Conservation (phyloP, 1,284 basidiomycete species). For the Retiboletus flavoniger region DNA sequence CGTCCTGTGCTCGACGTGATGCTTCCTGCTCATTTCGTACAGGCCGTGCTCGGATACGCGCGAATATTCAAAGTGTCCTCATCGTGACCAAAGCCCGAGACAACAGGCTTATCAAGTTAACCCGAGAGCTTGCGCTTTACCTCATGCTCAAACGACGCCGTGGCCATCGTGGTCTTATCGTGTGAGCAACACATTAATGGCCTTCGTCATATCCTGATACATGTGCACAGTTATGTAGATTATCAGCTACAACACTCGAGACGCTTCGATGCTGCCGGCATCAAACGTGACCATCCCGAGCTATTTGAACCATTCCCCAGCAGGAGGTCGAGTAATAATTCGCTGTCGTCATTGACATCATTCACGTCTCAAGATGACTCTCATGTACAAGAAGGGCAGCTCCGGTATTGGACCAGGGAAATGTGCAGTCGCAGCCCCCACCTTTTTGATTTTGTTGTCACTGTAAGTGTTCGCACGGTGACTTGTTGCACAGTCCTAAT, state of each 20-base stretch:
- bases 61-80: constrained; percentile 89
- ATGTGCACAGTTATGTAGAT: constrained; percentile 80
- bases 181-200: constrained; percentile 48
- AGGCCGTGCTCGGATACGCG: constrained; percentile 91
- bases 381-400: constrained; percentile 74
- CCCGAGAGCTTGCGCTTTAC: constrained; percentile 92
- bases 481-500: constrained; percentile 12
- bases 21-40: constrained; percentile 17
- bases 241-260: constrained; percentile 88
- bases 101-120: constrained; percentile 93
- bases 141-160: constrained; percentile 80
- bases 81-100: constrained; percentile 99
- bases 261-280: constrained; percentile 91
- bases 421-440: constrained; percentile 94
- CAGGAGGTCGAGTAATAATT: constrained; percentile 66
- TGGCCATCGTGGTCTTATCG: constrained; percentile 70
- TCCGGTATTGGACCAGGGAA: constrained; percentile 95
- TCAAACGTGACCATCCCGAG: constrained; percentile 84
- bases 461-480: constrained; percentile 54
- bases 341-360: constrained; percentile 49
- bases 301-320: constrained; percentile 80
- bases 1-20: constrained; percentile 1
- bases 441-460: constrained; percentile 97
- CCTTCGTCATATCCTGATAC: constrained; percentile 14
- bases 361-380: constrained; percentile 42